Evolutionary conservation across 2,329 filamentous ascomycete species (phyloP).

Genomic region (Exutisphaerella laricina): DNA sequence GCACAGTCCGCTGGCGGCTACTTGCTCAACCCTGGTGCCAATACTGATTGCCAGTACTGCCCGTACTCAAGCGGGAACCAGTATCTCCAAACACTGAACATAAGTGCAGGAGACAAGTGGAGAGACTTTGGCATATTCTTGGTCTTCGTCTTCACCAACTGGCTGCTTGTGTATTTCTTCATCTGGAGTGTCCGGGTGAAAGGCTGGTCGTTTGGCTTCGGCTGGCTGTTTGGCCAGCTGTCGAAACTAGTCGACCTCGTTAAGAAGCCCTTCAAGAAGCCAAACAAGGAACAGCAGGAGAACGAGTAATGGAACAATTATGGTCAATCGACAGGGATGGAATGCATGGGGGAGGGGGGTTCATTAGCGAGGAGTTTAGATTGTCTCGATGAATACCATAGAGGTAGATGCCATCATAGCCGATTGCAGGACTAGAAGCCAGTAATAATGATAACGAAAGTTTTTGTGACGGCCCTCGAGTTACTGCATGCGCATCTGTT

Average conservation of each 20-base stretch:
- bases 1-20: constrained; percentile 55
- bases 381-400: too few species aligned
- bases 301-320: not conserved
- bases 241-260: constrained; percentile 38
- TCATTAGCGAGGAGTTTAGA: constrained; percentile 2
- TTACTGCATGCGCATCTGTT: too few species aligned
- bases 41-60: constrained; percentile 62
- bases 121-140: constrained; percentile 66
- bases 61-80: constrained; percentile 60
- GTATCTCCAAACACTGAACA: constrained; percentile 58
- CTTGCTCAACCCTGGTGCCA: constrained; percentile 57
- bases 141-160: constrained; percentile 65
- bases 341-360: too few species aligned
- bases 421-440: too few species aligned
- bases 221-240: constrained; percentile 48
- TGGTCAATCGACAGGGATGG: not conserved
- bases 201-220: constrained; percentile 66
- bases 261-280: constrained; percentile 32
- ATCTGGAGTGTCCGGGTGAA: constrained; percentile 66
- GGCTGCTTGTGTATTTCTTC: constrained; percentile 61
- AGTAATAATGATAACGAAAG: too few species aligned
- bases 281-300: constrained; percentile 19
- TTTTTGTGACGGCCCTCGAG: too few species aligned
- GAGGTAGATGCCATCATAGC: too few species aligned
- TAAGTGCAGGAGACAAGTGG: constrained; percentile 60